Evolutionary conservation across 352 stramenopile species (phyloP), one percentile per base, ranked within the genome.

Genomic region (Bremia lactucae): DNA sequence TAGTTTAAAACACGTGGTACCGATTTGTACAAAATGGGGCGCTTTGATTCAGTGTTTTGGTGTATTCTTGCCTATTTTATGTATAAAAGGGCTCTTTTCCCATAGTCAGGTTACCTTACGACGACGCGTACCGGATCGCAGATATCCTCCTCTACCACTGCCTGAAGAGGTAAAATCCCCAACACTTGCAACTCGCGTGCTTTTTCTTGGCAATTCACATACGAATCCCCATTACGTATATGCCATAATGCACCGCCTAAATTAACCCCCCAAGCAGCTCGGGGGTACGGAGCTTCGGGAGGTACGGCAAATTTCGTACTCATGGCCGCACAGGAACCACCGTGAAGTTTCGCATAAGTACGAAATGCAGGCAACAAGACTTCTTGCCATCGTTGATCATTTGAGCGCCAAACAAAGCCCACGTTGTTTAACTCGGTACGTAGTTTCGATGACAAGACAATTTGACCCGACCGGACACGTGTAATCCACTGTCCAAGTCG

Each of bases 221-320:
- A 90, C 23, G 74, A 86, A 47, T 87, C 72, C 18, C 74, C 74
- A 40, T 87, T 90, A 34, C 77, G 77, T 58, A 90, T 90, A 47
- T 90, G 78, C 78, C 78, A 90, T 22, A 90, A 42, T 0, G 74
- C 70, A 10, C 74, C 74, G 28, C 78, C 78, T 15, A 90, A 49
- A 49, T 90, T 87, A 4, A 81, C 62, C 4, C 74, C 78, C 74
- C 74, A 90, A 1, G 72, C 45, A 31, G 59, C 49, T 7, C 46
- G 48, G 3, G 78, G 78, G 31, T 85, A 90, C 33, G 74, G 70
- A 10, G 38, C 22, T 31, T 74, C 56, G 6, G 72, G 51, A 1
- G 78, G 78, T 2, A 90, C 78, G n/a, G 58, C 51, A 41, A 84
- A 90, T 36, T 73, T 83, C 8, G 74, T 87, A 37, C 55, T 77